phyloP scores from a whole-genome alignment of 495 filamentous ascomycete genomes.

The Trichoderma orchidacearum region DNA sequence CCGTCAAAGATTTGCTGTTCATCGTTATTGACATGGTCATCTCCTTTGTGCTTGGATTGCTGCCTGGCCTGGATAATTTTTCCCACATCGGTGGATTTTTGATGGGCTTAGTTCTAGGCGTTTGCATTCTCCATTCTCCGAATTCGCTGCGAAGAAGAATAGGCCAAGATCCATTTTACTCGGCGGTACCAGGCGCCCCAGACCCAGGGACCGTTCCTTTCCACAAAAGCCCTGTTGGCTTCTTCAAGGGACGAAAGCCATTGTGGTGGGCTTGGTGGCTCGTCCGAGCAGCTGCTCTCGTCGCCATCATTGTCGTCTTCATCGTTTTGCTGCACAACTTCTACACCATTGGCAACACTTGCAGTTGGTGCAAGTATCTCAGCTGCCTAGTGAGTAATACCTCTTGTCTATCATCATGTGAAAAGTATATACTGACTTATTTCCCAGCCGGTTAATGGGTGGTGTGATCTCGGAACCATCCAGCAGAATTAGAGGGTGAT shows the following conservation, averaged over 20 bases:
- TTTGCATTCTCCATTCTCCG: slow-evolving; percentile 80
- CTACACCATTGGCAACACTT: slow-evolving; percentile 62
- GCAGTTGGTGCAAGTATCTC: slow-evolving; percentile 85
- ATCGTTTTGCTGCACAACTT: slow-evolving; percentile 82
- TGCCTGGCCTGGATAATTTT: slow-evolving; percentile 94
- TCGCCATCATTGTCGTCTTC: slow-evolving; percentile 65
- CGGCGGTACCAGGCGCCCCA: slow-evolving; percentile 21
- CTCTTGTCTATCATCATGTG: neutral
- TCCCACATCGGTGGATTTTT: slow-evolving; percentile 92
- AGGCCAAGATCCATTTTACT: slow-evolving; percentile 45
- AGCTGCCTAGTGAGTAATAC: slow-evolving; percentile 69
- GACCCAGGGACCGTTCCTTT: slow-evolving; percentile 39
- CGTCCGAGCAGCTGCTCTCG: slow-evolving; percentile 63
- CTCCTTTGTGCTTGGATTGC: slow-evolving; percentile 81
- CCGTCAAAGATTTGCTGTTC: slow-evolving; percentile 68
- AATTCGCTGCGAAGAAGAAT: slow-evolving; percentile 65
- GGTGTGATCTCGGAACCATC: slow-evolving; percentile 59
- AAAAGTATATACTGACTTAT: slow-evolving; percentile 13
- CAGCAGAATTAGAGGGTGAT: neutral
- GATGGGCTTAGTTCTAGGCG: slow-evolving; percentile 77
- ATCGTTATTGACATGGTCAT: slow-evolving; percentile 74
- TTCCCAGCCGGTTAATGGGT: slow-evolving; percentile 57
- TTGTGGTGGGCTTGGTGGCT: slow-evolving; percentile 99
- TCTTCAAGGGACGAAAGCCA: slow-evolving; percentile 84
- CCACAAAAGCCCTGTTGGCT: slow-evolving; percentile 54